Percentiles rank a stretch among this genome's conserved stretches.
These are phyloP conservation scores for Amphichorda felina DNA, from an alignment of 2,329 filamentous ascomycete genomes.

Conservation along the genomic window DNA sequence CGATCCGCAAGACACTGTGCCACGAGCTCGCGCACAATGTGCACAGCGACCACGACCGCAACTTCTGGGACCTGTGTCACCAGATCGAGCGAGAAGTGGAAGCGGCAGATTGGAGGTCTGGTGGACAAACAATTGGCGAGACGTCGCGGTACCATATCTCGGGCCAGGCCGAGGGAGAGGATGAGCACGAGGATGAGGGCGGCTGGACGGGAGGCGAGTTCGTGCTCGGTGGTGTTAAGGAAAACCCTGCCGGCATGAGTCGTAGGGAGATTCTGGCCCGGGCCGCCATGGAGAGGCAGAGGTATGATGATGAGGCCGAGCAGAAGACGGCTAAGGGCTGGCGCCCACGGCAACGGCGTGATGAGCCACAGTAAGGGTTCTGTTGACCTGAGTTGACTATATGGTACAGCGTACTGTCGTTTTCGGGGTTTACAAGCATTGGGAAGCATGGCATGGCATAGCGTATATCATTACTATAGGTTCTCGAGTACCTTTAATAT, in stretches of 20 bases:
- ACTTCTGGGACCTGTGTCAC: slow-evolving; percentile 84
- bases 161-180: slow-evolving; percentile 29
- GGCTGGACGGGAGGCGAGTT: slow-evolving; percentile 74
- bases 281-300: slow-evolving; percentile 22
- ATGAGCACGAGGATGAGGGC: slow-evolving; percentile 50
- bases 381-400: background rate
- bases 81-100: slow-evolving; percentile 83
- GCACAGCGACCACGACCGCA: slow-evolving; percentile 66
- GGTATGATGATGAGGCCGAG: slow-evolving; percentile 19
- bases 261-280: slow-evolving; percentile 63
- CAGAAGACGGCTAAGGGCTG: slow-evolving; percentile 17
- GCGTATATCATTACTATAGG: too few relatives aligned
- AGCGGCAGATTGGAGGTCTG: slow-evolving; percentile 62
- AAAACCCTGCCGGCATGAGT: slow-evolving; percentile 38
- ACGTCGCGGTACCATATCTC: slow-evolving; percentile 46
- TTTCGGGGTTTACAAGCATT: slow-evolving; percentile 2
- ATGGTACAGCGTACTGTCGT: background rate
- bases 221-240: slow-evolving; percentile 49
- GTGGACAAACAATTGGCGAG: slow-evolving; percentile 56
- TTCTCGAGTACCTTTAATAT: too few relatives aligned
- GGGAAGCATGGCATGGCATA: slow-evolving; percentile 1
- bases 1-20: slow-evolving; percentile 82
- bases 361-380: slow-evolving; percentile 11
- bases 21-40: slow-evolving; percentile 95
- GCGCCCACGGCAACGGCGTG: slow-evolving; percentile 12